Conservation (phyloP, 306 rosid genomes). For the Begonia loranthoides region DNA sequence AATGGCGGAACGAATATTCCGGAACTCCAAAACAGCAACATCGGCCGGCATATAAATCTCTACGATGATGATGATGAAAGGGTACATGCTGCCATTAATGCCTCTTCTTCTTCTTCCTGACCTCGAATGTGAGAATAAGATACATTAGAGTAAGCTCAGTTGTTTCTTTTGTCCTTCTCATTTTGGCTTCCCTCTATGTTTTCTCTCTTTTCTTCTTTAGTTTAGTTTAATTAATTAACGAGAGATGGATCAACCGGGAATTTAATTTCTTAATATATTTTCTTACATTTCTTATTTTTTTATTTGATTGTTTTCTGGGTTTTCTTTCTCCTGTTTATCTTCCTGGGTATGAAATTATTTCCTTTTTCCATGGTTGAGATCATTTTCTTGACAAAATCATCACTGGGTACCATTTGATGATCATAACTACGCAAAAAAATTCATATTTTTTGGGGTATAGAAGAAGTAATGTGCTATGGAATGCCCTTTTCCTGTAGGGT, state of each 20-base stretch:
- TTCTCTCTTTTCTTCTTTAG: neutral
- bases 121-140: slow-evolving; percentile 21
- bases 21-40: slow-evolving; percentile 5
- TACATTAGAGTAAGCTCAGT: slow-evolving; percentile 27
- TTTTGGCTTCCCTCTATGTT: neutral
- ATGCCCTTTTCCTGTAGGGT: slow-evolving; percentile 15
- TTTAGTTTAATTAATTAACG: slow-evolving; percentile 6
- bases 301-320: neutral
- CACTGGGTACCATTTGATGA: too few species aligned
- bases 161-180: neutral
- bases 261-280: neutral
- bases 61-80: slow-evolving; percentile 11
- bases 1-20: slow-evolving; percentile 3
- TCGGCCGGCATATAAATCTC: slow-evolving; percentile 15
- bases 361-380: neutral
- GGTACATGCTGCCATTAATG: slow-evolving; percentile 50
- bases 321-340: neutral
- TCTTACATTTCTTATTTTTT: neutral
- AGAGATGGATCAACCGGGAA: neutral
- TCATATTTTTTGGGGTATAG: too few species aligned
- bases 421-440: too few species aligned
- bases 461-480: neutral
- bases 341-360: neutral
- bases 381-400: neutral
- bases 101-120: slow-evolving; percentile 90